Conservation (phyloP, 1,284 basidiomycete genomes). For the Puccinia brachypodii region DNA sequence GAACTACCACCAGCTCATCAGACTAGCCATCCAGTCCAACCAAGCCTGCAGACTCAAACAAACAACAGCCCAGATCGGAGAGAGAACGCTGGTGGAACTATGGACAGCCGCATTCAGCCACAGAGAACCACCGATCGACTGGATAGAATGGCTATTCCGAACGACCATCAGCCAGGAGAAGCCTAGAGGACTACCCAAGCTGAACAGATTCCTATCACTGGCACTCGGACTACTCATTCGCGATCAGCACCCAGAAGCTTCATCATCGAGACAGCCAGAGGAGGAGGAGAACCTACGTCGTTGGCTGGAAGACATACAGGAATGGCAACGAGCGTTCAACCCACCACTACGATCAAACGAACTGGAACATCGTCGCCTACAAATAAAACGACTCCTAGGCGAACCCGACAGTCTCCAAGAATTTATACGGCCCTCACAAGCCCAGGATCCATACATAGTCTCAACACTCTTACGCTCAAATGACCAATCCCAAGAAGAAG, state of each 20-base stretch:
- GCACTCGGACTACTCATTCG: neutral
- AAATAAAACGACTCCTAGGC: neutral
- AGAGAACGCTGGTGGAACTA: neutral
- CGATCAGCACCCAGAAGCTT: neutral
- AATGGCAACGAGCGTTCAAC: neutral
- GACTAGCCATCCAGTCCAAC: neutral
- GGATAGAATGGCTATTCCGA: neutral
- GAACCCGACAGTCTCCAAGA: neutral
- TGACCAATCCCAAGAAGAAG: neutral
- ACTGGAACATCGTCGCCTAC: neutral
- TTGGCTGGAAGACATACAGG: neutral
- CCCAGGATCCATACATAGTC: neutral
- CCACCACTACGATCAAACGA: neutral
- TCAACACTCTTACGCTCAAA: neutral
- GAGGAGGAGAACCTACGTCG: neutral
- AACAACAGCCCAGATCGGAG: neutral
- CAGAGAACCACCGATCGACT: neutral
- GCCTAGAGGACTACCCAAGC: neutral
- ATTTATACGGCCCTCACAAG: neutral
- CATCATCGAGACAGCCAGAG: neutral
- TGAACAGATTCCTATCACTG: neutral
- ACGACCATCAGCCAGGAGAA: neutral
- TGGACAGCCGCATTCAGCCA: neutral
- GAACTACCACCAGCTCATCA: neutral
- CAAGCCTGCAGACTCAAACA: neutral